These are phyloP conservation scores for Parastagonospora nodorum DNA, from an alignment of 2,329 filamentous ascomycete species.

Conservation along the genomic window DNA sequence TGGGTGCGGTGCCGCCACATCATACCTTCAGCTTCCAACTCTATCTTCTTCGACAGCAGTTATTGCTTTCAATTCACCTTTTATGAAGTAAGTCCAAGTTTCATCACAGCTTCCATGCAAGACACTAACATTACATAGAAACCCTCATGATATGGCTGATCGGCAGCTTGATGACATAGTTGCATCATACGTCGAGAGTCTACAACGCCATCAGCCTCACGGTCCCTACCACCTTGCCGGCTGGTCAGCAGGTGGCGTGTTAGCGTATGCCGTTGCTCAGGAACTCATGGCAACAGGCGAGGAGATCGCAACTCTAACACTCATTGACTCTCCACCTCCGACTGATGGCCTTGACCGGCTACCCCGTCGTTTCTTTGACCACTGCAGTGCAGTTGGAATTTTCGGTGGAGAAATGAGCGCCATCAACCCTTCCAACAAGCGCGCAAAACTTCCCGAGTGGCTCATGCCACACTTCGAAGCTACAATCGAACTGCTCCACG, in stretches of 20 bases:
- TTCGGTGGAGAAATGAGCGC: constrained; percentile 30
- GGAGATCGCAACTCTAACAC: constrained; percentile 22
- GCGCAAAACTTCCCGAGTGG: constrained; percentile 47
- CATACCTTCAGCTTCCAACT: constrained; percentile 46
- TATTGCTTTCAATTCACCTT: constrained; percentile 56
- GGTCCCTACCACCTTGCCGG: constrained; percentile 48
- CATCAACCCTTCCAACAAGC: constrained; percentile 4
- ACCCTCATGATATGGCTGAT: constrained; percentile 29
- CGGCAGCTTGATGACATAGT: constrained; percentile 40
- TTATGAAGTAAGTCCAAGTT: constrained; percentile 29
- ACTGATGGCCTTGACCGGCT: constrained; percentile 62
- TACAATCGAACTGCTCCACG: constrained; percentile 53
- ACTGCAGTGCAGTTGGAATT: constrained; percentile 49
- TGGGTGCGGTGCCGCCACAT: constrained; percentile 53
- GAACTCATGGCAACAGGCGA: constrained; percentile 20
- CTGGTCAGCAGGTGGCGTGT: constrained; percentile 47
- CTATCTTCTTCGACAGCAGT: constrained; percentile 48
- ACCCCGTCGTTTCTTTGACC: constrained; percentile 59
- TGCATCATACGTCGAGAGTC: constrained; percentile 49
- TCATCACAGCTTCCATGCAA: not conserved
- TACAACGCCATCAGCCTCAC: constrained; percentile 48
- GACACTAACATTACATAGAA: constrained; percentile 21
- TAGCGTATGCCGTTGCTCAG: constrained; percentile 42
- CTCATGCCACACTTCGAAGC: constrained; percentile 58
- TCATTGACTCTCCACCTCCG: constrained; percentile 25